Base-by-base conservation (phyloP, 495 filamentous ascomycete genomes). In the Tuber indicum region DNA sequence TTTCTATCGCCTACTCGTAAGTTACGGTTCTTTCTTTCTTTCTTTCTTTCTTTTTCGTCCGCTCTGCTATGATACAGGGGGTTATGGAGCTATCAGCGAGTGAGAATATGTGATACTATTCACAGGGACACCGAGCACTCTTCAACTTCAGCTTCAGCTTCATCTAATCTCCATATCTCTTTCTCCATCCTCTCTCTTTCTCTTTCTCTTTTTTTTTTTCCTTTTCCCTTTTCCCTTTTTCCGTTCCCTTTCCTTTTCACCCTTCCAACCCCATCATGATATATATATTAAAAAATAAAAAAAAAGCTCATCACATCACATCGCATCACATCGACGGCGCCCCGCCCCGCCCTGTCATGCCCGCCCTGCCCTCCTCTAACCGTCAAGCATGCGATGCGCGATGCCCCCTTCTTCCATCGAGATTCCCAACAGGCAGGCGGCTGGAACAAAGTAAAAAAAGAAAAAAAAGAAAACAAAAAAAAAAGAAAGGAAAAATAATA, bases 371-470 rank as follows among this genome's bases (percentile, higher is more conserved):
- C 52, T 62, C 52, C 52, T 62, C 52, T 10, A 62, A 62, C 52
- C 52, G 52, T 62, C 52, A 62, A 62, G 26, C 52, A 62, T 62
- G 52, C 23, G 52, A 62, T 62, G 52, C 52, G 52, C 52, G 52
- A 62, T 62, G 52, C 52, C 23, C n/a, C n/a, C 49, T 21, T n/a
- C 21, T 21, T 23, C 49, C 52, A 62, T 62, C 52, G 52, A 10
- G 52, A 62, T 62, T 62, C n/a, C 23, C n/a, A 12, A n/a, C n/a
- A 41, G 4, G 39, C 10, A 8, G 9, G 52, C 52, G n/a, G 52
- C 52, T 26, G n/a, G n/a, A 26, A 14, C 23, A 14, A 19, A 16
- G 44, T 41, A 41, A 10, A 8, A 43, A 43, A 8, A 8, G 6
- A 43, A 43, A 8, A 43, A 6, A 43, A 10, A 43, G 6, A 43